These are phyloP conservation scores for Diaporthe humulicola DNA, from an alignment of 2,329 filamentous ascomycete species.

Conservation along the genomic window DNA sequence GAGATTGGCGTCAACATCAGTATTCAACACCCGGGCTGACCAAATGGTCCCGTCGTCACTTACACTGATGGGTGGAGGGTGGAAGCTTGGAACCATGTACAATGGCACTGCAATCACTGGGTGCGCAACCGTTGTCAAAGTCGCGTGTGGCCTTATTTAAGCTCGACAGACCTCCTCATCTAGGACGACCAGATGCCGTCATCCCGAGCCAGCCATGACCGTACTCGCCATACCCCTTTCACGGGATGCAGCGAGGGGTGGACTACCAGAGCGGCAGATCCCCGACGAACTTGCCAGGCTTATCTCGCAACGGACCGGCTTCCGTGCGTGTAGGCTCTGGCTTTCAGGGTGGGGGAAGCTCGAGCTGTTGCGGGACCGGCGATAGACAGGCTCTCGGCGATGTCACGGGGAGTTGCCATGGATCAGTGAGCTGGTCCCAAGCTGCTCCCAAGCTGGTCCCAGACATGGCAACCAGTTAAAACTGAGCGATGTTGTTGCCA, in stretches of 20 bases:
- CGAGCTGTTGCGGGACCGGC: constrained; percentile 21
- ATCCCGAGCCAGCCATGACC: neutral
- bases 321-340: neutral
- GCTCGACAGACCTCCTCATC: neutral
- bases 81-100: no score
- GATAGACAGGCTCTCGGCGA: constrained; percentile 14
- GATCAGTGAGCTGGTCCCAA: neutral
- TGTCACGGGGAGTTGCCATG: constrained; percentile 4
- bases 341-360: constrained; percentile 1
- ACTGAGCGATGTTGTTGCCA: neutral
- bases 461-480: neutral
- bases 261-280: neutral
- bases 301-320: constrained; percentile 19
- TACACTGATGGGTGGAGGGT: neutral
- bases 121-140: neutral
- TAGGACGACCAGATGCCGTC: neutral
- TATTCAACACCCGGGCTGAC: rapidly evolving
- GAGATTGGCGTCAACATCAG: neutral
- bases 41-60: neutral
- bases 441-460: neutral
- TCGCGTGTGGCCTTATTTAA: neutral
- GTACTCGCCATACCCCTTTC: neutral
- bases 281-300: neutral
- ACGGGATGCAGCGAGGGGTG: neutral
- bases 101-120: no score